Conservation (phyloP, 805 yeast genomes). For the Candida maesae region DNA sequence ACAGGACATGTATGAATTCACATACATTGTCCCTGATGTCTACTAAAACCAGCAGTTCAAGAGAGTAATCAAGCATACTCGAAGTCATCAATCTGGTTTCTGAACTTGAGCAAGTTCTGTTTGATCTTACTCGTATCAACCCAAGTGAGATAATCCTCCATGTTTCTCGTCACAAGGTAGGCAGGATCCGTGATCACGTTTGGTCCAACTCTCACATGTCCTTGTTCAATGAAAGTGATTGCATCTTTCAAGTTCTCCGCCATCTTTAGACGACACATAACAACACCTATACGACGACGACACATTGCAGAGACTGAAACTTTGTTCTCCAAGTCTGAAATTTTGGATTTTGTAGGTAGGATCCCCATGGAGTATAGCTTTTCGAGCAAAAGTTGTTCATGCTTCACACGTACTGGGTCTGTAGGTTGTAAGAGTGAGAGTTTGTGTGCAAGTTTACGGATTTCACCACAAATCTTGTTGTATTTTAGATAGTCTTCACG, state of each 20-base stretch:
- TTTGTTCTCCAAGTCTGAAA: conserved; percentile 87
- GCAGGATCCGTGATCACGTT: conserved; percentile 95
- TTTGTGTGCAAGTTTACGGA: conserved; percentile 82
- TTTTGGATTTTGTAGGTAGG: conserved; percentile 80
- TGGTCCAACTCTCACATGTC: conserved; percentile 97
- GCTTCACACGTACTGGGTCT: conserved; percentile 83
- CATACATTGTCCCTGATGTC: too few species aligned
- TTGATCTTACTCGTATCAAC: conserved; percentile 94
- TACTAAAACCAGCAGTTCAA: too few species aligned
- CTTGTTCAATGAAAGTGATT: conserved; percentile 89
- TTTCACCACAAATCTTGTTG: conserved; percentile 87
- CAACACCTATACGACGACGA: conserved; percentile 88
- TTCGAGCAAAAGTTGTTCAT: conserved; percentile 83
- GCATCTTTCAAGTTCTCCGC: conserved; percentile 88
- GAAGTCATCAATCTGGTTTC: conserved; percentile 65
- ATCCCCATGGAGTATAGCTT: conserved; percentile 88
- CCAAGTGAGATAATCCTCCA: conserved; percentile 98
- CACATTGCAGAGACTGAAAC: conserved; percentile 90
- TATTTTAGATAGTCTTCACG: conserved; percentile 95
- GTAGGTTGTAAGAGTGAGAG: conserved; percentile 80
- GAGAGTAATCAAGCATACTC: conserved; percentile 43
- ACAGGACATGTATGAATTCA: not conserved
- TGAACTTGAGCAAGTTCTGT: conserved; percentile 80
- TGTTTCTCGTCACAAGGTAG: conserved; percentile 81
- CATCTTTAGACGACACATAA: conserved; percentile 93